A percentile compares a stretch with the other conserved stretches of the same genome.
Evolutionary conservation across 1,284 basidiomycete species (phyloP).

Genomic region (Puccinia hordei): DNA sequence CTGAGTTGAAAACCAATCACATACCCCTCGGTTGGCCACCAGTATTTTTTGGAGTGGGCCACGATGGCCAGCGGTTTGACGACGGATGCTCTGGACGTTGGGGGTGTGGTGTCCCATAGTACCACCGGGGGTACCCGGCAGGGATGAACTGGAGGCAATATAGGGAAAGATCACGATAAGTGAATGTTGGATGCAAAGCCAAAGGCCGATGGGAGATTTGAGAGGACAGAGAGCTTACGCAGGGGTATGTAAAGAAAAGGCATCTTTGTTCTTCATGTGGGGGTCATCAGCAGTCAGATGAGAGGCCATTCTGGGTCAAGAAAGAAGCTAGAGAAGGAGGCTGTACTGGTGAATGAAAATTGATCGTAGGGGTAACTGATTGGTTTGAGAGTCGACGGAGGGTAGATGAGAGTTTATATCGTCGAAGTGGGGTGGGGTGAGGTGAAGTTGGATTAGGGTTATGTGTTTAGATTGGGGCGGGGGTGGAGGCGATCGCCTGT

Average conservation of each 20-base stretch:
- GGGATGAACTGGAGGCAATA: constrained; percentile 35
- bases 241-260: constrained; percentile 40
- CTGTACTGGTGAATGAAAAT: not conserved
- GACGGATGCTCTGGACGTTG: constrained; percentile 84
- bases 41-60: constrained; percentile 62
- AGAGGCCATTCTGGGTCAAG: constrained; percentile 13
- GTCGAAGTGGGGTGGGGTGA: no score
- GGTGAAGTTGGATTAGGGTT: no score
- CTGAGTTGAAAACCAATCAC: constrained; percentile 56
- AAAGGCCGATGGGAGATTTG: not conserved
- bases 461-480: no score
- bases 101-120: constrained; percentile 52
- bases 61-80: constrained; percentile 84
- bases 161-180: not conserved
- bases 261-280: constrained; percentile 28
- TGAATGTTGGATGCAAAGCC: not conserved
- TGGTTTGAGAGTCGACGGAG: not conserved
- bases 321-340: not conserved
- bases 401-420: no score
- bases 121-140: constrained; percentile 53
- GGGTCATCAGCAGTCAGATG: constrained; percentile 26
- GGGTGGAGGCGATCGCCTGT: no score
- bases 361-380: not conserved
- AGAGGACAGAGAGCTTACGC: constrained; percentile 18
- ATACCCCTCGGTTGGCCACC: constrained; percentile 90